Evolutionary conservation across 2,329 filamentous ascomycete species (phyloP), one percentile per base, ranked within the genome.

Genomic region (Arthrobotrys sphaeroides): DNA sequence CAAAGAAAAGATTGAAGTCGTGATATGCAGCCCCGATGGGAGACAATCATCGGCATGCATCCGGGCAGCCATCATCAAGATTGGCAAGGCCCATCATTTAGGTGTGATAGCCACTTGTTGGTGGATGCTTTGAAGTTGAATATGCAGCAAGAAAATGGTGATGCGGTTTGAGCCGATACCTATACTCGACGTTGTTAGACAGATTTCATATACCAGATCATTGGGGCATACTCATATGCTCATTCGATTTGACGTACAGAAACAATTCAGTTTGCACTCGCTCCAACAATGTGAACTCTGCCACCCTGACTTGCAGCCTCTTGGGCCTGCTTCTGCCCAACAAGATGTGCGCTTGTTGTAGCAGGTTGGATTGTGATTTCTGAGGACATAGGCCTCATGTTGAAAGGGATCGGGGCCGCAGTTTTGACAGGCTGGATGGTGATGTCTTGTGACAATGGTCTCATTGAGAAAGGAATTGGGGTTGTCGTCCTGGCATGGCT

Each of bases 401-500:
- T 55, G 28, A 55, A 53, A 1, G 55, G 43, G 3, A 62, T n/a
- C 31, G 60, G 51, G 12, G n/a, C 43, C 10, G 69, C 22, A 5
- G 69, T 18, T 10, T 28, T 43, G 28, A 55, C 45, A 7, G 62
- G 70, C 16, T 57, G 40, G n/a, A 47, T 47, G 0, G 33, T 60
- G 31, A 68, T 28, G 7, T 74, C 62, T 43, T 49, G 40, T 13
- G 70, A 60, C 18, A 68, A 18, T 10, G 62, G 70, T 22, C 70
- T 74, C 45, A 61, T 45, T 20, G 61, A 31, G 12, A 74, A 74
- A 18, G 62, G 70, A 38, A 74, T 62, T 1, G 53, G 62, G 5
- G 53, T 67, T n/a, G 70, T 74, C 18, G 70, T 74, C 13, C 62
- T 61, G 20, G 55, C 70, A 42, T 74, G 70, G 18, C 70, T 64